Percentiles rank a stretch among this genome's conserved stretches.
These are phyloP conservation scores for Cucurbitaria berberidis DNA, from an alignment of 2,329 filamentous ascomycete species.

Conservation along the genomic window DNA sequence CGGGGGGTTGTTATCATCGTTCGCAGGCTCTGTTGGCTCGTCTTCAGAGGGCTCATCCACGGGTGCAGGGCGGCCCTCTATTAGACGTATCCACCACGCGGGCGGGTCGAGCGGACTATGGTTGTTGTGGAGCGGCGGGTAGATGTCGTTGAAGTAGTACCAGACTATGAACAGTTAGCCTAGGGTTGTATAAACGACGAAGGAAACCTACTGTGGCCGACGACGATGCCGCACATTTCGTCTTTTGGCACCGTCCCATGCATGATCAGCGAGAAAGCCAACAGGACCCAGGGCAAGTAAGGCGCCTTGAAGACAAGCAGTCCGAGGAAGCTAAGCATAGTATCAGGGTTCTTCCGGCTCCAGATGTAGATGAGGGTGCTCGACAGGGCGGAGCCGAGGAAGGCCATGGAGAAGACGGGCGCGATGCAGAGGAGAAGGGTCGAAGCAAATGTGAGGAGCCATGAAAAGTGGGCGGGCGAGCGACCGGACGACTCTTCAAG, in stretches of 20 bases:
- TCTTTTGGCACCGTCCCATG: slow-evolving; percentile 91
- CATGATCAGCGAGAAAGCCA: slow-evolving; percentile 89
- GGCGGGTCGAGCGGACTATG: slow-evolving; percentile 88
- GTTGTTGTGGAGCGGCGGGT: slow-evolving; percentile 86
- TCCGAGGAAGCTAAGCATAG: slow-evolving; percentile 82
- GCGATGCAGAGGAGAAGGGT: slow-evolving; percentile 80
- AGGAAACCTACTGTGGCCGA: slow-evolving; percentile 72
- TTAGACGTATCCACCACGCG: slow-evolving; percentile 84
- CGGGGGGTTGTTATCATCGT: slow-evolving; percentile 11
- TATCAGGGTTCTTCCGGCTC: slow-evolving; percentile 93
- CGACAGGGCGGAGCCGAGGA: slow-evolving; percentile 90
- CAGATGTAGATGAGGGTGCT: slow-evolving; percentile 97
- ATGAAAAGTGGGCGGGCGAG: slow-evolving; percentile 91
- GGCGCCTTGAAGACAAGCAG: slow-evolving; percentile 91
- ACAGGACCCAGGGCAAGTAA: slow-evolving; percentile 93
- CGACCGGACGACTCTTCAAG: slow-evolving; percentile 93
- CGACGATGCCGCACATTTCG: slow-evolving; percentile 92
- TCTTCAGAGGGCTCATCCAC: slow-evolving; percentile 25
- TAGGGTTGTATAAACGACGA: not conserved
- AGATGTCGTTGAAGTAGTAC: slow-evolving; percentile 98
- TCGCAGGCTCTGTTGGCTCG: slow-evolving; percentile 4
- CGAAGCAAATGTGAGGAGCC: slow-evolving; percentile 87
- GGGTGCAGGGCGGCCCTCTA: slow-evolving; percentile 59
- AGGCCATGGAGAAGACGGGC: slow-evolving; percentile 87
- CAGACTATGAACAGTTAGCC: slow-evolving; percentile 63